Conservation (phyloP, 345 rosid genomes). For the Iberis pinnata region DNA sequence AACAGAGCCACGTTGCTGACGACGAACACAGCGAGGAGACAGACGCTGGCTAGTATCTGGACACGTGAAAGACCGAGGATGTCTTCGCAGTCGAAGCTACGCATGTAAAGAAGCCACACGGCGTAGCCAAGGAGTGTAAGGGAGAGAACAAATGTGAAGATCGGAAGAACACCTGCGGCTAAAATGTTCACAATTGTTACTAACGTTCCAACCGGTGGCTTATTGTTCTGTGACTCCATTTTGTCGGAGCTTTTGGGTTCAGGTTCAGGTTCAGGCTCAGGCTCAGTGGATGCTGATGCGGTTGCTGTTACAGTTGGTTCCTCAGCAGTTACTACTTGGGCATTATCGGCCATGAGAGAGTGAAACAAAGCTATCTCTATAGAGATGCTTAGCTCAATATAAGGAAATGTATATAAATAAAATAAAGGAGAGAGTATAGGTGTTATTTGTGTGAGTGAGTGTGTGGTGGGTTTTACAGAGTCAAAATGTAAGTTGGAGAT, state of each 20-base stretch:
- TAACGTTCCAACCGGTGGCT: slow-evolving; percentile 19
- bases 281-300: slow-evolving; percentile 1
- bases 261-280: too few relatives aligned
- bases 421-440: not conserved
- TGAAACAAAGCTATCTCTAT: slow-evolving; percentile 3
- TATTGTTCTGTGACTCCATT: slow-evolving; percentile 29
- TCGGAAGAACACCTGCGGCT: slow-evolving; percentile 35
- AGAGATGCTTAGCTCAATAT: slow-evolving; percentile 15
- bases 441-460: slow-evolving; percentile 16
- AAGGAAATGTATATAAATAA: slow-evolving; percentile 9
- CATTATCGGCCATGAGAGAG: slow-evolving; percentile 35
- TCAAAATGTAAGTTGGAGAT: slow-evolving; percentile 30
- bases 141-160: slow-evolving; percentile 46
- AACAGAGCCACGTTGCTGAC: slow-evolving; percentile 36
- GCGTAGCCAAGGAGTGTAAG: slow-evolving; percentile 55
- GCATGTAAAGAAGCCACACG: slow-evolving; percentile 63
- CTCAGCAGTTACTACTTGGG: slow-evolving; percentile 21
- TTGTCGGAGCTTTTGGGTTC: slow-evolving; percentile 20
- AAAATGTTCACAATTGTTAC: slow-evolving; percentile 17
- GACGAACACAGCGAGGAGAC: slow-evolving; percentile 44
- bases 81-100: slow-evolving; percentile 60
- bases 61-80: slow-evolving; percentile 49
- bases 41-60: slow-evolving; percentile 41
- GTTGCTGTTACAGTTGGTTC: slow-evolving; percentile 13
- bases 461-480: slow-evolving; percentile 33